Evolutionary conservation across 164 flowering plant species (phyloP).

Genomic region (Dillenia turbinata): DNA sequence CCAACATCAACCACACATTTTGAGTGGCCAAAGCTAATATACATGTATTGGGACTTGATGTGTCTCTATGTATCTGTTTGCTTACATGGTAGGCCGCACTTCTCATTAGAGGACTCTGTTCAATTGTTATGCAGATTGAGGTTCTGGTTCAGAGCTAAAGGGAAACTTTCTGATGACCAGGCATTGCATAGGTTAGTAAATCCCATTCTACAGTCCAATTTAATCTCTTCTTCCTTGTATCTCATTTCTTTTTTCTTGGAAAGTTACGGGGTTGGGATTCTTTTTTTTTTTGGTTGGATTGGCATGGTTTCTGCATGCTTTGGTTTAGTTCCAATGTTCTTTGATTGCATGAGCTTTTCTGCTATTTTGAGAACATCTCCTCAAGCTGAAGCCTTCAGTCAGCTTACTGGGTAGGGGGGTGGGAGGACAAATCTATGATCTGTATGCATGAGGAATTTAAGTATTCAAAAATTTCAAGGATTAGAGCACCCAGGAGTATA

Average conservation of each 20-base stretch:
- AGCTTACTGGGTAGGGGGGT: no score
- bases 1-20: neutral
- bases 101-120: constrained; percentile 3
- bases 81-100: neutral
- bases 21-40: neutral
- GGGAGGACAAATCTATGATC: no score
- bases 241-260: neutral
- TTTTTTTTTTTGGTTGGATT: no score
- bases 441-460: no score
- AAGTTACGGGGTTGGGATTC: neutral
- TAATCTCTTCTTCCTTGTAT: neutral
- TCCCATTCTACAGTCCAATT: neutral
- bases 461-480: no score
- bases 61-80: neutral
- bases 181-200: constrained; percentile 81
- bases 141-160: constrained; percentile 90
- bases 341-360: no score
- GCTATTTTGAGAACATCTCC: no score
- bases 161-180: constrained; percentile 90
- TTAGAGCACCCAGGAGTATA: no score
- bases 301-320: no score
- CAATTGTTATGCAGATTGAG: constrained; percentile 43
- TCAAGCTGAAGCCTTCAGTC: no score
- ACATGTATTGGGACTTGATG: neutral
- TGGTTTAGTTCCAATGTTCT: no score